phyloP scores from a whole-genome alignment of 2,329 filamentous ascomycete genomes.

The Aspergillus unguis region DNA sequence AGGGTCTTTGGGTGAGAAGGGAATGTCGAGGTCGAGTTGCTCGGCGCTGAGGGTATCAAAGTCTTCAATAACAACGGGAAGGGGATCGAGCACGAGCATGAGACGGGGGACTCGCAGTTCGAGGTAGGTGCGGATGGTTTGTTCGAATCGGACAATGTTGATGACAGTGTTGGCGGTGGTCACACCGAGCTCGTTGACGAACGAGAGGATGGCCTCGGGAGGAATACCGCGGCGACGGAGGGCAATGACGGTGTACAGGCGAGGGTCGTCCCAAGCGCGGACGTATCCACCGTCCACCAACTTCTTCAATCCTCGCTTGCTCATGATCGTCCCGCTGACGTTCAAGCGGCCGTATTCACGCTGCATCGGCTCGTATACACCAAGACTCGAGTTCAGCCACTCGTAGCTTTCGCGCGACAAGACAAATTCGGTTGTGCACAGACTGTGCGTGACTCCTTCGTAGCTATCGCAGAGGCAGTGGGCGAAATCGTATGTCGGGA shows the following conservation, averaged over 20 bases:
- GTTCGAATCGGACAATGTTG: slow-evolving; percentile 77
- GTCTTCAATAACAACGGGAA: slow-evolving; percentile 79
- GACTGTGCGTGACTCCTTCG: slow-evolving; percentile 84
- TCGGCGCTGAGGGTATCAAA: slow-evolving; percentile 69
- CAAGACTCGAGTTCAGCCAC: slow-evolving; percentile 77
- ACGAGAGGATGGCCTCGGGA: slow-evolving; percentile 81
- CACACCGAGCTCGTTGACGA: slow-evolving; percentile 87
- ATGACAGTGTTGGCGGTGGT: slow-evolving; percentile 79
- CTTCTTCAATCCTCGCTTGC: slow-evolving; percentile 78
- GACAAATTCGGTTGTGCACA: slow-evolving; percentile 92
- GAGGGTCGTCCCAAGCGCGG: slow-evolving; percentile 84
- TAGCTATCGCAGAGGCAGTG: slow-evolving; percentile 84
- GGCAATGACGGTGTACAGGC: slow-evolving; percentile 81
- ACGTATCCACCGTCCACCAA: slow-evolving; percentile 76
- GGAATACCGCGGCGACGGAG: slow-evolving; percentile 82
- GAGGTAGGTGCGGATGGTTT: slow-evolving; percentile 78
- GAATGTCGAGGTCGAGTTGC: slow-evolving; percentile 62
- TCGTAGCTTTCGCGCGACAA: slow-evolving; percentile 84
- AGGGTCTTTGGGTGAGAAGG: slow-evolving; percentile 77
- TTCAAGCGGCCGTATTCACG: slow-evolving; percentile 76
- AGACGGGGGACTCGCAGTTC: slow-evolving; percentile 83
- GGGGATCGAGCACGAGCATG: slow-evolving; percentile 83
- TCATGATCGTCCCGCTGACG: slow-evolving; percentile 78
- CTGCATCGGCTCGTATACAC: slow-evolving; percentile 90
- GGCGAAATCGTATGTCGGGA: slow-evolving; percentile 77